A percentile compares a stretch with the other conserved stretches of the same genome.
Evolutionary conservation across 1,284 basidiomycete species (phyloP).

Genomic region (Irpex sp.): DNA sequence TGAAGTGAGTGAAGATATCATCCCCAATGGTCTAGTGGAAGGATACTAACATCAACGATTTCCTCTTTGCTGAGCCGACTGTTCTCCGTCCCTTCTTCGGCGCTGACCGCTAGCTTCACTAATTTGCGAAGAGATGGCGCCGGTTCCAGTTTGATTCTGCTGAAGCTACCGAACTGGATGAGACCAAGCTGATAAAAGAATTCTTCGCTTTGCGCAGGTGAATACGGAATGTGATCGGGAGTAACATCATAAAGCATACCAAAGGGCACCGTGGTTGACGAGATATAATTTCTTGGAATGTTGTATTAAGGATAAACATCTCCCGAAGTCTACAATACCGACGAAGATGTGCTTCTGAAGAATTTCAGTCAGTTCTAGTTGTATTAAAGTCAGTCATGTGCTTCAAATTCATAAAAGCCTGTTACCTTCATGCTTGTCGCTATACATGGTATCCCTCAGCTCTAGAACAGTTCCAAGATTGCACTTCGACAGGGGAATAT

Average conservation of each 20-base stretch:
- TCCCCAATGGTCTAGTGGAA: background rate
- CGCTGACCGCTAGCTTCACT: slow-evolving; percentile 76
- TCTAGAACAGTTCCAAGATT: slow-evolving; percentile 75
- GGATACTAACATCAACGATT: slow-evolving; percentile 67
- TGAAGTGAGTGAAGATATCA: background rate
- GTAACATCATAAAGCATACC: slow-evolving; percentile 38
- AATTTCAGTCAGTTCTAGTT: slow-evolving; percentile 76
- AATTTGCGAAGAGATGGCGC: slow-evolving; percentile 72
- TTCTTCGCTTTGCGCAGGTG: slow-evolving; percentile 66
- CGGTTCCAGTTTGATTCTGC: slow-evolving; percentile 78
- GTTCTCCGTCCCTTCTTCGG: slow-evolving; percentile 54
- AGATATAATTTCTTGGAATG: slow-evolving; percentile 88
- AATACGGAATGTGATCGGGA: background rate
- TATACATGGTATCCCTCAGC: slow-evolving; percentile 60
- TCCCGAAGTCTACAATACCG: slow-evolving; percentile 81
- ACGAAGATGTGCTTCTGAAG: slow-evolving; percentile 89
- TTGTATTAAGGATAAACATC: slow-evolving; percentile 82
- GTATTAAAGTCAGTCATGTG: slow-evolving; percentile 4
- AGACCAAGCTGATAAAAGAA: slow-evolving; percentile 94
- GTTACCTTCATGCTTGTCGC: slow-evolving; percentile 70
- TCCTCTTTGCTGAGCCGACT: slow-evolving; percentile 50
- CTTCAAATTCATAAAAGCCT: slow-evolving; percentile 9
- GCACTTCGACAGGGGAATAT: slow-evolving; percentile 79
- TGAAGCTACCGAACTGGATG: slow-evolving; percentile 87
- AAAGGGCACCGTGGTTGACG: slow-evolving; percentile 79